Evolutionary conservation across 306 rosid genomes (phyloP), one percentile per base, ranked within the genome.

Genomic region (Lotus japonicus): DNA sequence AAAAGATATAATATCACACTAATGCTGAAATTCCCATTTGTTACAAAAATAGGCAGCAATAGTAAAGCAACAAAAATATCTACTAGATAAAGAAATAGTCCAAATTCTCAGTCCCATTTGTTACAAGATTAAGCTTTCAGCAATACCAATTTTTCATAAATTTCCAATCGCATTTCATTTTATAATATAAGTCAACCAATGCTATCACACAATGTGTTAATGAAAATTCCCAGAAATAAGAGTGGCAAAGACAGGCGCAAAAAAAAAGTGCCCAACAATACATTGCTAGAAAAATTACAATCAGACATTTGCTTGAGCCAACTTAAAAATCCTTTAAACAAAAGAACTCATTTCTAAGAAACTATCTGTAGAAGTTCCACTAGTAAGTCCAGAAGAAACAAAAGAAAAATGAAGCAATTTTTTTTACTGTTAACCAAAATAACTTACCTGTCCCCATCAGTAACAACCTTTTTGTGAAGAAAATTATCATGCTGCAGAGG

Each of bases 361-460:
- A 41, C 23, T 6, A 23, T 19, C 58, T 10, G 6, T 5, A 23
- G 16, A 68, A 49, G 35, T 58, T 53, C 55, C n/a, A 2, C 26
- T 11, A 58, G 52, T 5, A n/a, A 14, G 31, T 54, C 66, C 41
- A 53, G 11, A 63, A 9, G 17, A 63, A 9, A 77, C 53, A 36
- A 13, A 46, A 50, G 61, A 8, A 53, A 39, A 28, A 57, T 57
- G 55, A 64, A 75, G 60, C 12, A 6, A 54, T n/a, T n/a, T n/a
- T n/a, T n/a, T n/a, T n/a, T 10, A 26, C 8, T 28, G 52, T 41
- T 28, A 63, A 56, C 16, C 16, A 3, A 13, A 78, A 41, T 58
- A 80, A 53, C 7, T 63, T 75, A 90, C 97, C 92, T 86, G 62
- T 90, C 92, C 58, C 81, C 87, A 7, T 90, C 84, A 8, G 78